A percentile compares a stretch with the other conserved stretches of the same genome.
These are phyloP conservation scores for Blastobotrys terrestris DNA, from an alignment of 805 yeast genomes.

Conservation along the genomic window DNA sequence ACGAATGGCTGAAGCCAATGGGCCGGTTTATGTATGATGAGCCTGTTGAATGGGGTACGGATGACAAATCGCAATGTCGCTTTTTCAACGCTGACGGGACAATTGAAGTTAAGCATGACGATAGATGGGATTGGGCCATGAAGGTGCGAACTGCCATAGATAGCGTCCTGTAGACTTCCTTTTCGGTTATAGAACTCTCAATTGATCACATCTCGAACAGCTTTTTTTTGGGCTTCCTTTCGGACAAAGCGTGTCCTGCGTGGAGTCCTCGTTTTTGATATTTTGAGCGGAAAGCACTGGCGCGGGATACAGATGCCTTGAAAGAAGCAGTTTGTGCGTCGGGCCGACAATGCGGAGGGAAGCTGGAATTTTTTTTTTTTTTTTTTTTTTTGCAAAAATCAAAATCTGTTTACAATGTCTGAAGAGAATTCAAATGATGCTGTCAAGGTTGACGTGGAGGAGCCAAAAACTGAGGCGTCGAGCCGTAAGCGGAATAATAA, in stretches of 20 bases:
- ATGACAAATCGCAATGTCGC: conserved; percentile 25
- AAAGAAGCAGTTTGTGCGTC: neutral
- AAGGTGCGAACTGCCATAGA: conserved; percentile 31
- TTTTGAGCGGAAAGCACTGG: too few relatives aligned
- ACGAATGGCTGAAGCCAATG: conserved; percentile 30
- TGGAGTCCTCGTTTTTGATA: too few relatives aligned
- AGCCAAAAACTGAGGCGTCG: neutral
- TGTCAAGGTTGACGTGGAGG: neutral
- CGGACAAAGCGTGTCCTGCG: too few relatives aligned
- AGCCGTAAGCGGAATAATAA: neutral
- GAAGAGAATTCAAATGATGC: neutral
- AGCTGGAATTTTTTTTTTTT: neutral
- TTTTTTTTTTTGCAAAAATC: neutral
- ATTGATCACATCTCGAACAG: too few relatives aligned
- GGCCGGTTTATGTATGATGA: conserved; percentile 26
- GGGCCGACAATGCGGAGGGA: neutral
- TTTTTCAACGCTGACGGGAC: conserved; percentile 30
- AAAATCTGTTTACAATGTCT: neutral
- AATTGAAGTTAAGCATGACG: conserved; percentile 27
- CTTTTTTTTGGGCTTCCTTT: too few relatives aligned
- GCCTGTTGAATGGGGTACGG: conserved; percentile 30
- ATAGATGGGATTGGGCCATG: conserved; percentile 35
- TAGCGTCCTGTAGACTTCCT: neutral
- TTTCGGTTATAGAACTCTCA: too few relatives aligned
- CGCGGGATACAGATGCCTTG: neutral